phyloP scores from a whole-genome alignment of 164 flowering plant species.

The Sedum album region DNA sequence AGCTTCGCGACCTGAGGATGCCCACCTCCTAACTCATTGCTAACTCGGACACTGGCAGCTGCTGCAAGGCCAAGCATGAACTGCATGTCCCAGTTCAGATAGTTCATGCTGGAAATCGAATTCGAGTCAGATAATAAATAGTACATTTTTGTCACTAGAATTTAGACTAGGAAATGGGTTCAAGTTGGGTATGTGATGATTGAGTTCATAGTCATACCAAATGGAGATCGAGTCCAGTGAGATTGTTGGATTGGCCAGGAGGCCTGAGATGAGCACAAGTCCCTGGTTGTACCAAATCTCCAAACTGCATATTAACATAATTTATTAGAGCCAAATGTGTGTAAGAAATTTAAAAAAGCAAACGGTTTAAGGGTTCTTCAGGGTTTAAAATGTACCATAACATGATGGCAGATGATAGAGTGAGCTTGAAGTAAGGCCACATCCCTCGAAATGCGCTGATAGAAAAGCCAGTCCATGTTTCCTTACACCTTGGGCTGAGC shows the following conservation, averaged over 20 bases:
- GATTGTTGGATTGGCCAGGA: constrained; percentile 55
- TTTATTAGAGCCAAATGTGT: background rate
- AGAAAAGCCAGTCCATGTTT: background rate
- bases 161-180: too few species aligned
- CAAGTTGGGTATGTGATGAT: background rate
- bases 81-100: constrained; percentile 56
- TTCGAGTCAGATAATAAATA: background rate
- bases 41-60: constrained; percentile 65
- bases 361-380: background rate
- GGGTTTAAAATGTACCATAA: constrained; percentile 34
- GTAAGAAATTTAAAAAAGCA: background rate
- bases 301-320: constrained; percentile 32
- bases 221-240: constrained; percentile 68
- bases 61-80: constrained; percentile 57
- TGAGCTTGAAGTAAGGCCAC: constrained; percentile 71
- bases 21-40: constrained; percentile 66
- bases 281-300: constrained; percentile 83
- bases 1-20: constrained; percentile 51
- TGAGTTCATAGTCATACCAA: constrained; percentile 58
- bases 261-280: constrained; percentile 63
- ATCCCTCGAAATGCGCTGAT: constrained; percentile 35
- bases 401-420: constrained; percentile 72
- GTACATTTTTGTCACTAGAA: background rate
- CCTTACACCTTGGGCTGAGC: background rate
- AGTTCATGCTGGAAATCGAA: constrained; percentile 51